These are phyloP conservation scores for Colletotrichum viniferum DNA, from an alignment of 2,329 filamentous ascomycete species.

Conservation along the genomic window DNA sequence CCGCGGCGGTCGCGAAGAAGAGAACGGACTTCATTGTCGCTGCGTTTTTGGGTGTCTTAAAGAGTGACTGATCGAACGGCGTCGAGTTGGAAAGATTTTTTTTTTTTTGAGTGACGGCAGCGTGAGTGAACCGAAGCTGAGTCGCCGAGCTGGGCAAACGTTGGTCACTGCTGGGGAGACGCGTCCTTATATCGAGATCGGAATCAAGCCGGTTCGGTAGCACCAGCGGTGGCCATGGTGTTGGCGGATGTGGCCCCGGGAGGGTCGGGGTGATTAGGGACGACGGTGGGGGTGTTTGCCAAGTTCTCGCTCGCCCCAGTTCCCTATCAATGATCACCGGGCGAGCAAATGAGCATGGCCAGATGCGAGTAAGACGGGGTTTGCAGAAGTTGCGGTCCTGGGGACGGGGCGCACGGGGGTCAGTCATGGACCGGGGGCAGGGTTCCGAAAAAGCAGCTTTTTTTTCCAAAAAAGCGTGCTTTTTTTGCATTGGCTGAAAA, in stretches of 20 bases:
- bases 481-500: no score
- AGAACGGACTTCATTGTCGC: constrained; percentile 16
- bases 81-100: neutral
- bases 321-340: neutral
- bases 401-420: neutral
- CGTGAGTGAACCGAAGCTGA: constrained; percentile 7
- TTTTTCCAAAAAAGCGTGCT: no score
- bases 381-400: neutral
- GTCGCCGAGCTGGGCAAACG: neutral
- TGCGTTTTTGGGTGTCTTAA: neutral
- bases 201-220: constrained; percentile 9
- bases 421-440: neutral
- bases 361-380: constrained; percentile 8
- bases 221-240: neutral
- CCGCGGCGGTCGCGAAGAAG: constrained; percentile 20
- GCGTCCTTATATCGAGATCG: constrained; percentile 3
- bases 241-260: neutral
- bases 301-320: neutral
- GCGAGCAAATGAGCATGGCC: neutral
- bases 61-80: constrained; percentile 2
- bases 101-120: neutral
- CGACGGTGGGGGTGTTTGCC: neutral
- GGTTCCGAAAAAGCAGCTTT: no score
- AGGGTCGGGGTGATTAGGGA: constrained; percentile 13
- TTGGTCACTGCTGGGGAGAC: neutral